Evolutionary conservation across 73 alveolate species (phyloP).

Genomic region (Durusdinium trenchii): DNA sequence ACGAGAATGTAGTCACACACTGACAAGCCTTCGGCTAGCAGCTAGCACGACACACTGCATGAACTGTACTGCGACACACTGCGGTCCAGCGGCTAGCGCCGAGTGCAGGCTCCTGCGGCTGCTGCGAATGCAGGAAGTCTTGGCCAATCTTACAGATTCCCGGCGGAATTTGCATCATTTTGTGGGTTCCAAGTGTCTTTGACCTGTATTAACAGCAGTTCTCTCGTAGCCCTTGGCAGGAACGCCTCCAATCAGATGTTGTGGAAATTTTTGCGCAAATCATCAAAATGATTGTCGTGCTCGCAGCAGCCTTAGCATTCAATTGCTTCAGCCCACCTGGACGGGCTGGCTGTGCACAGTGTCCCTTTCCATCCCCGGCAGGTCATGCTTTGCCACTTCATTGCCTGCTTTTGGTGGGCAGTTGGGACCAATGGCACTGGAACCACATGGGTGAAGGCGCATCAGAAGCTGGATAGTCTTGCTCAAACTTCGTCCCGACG

Average conservation of each 20-base stretch:
- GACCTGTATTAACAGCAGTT: neutral
- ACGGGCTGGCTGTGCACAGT: neutral
- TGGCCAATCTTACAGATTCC: slow-evolving; percentile 50
- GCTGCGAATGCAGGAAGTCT: slow-evolving; percentile 83
- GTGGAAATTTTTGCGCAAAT: slow-evolving; percentile 33
- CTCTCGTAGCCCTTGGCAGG: slow-evolving; percentile 1
- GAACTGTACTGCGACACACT: neutral
- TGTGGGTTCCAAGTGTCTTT: too few species aligned
- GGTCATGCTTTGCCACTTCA: slow-evolving; percentile 82
- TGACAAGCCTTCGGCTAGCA: too few species aligned
- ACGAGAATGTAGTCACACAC: too few species aligned
- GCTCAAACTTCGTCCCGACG: neutral
- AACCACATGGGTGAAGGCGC: slow-evolving; percentile 72
- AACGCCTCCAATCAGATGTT: slow-evolving; percentile 72
- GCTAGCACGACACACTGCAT: too few species aligned
- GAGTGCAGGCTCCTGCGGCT: slow-evolving; percentile 53
- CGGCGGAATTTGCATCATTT: neutral
- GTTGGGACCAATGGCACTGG: slow-evolving; percentile 42
- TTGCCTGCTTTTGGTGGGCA: slow-evolving; percentile 93
- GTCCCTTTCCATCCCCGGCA: neutral
- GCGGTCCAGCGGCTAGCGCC: neutral
- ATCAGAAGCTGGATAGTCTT: neutral
- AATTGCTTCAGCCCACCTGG: neutral
- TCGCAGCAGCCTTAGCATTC: neutral
- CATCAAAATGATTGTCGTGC: slow-evolving; percentile 25